phyloP scores from a whole-genome alignment of 2,329 filamentous ascomycete genomes.

The Fusarium begoniae region DNA sequence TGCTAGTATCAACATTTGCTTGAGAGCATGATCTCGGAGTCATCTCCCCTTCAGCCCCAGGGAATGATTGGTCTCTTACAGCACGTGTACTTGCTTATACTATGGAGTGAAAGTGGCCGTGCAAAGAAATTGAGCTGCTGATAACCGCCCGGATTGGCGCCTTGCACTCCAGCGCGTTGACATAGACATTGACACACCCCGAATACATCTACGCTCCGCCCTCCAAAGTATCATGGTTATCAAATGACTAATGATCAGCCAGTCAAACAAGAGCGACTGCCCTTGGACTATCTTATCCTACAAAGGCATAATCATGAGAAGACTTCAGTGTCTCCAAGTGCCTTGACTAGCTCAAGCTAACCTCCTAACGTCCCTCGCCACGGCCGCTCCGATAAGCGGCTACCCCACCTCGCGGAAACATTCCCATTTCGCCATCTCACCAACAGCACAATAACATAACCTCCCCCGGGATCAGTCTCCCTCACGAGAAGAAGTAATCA shows the following conservation, averaged over 20 bases:
- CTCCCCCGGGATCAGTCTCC: conserved; percentile 5
- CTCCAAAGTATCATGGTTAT: background rate
- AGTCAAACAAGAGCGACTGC: background rate
- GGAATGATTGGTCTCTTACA: background rate
- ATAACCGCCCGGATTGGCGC: background rate
- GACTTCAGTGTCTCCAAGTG: background rate
- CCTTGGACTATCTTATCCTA: background rate
- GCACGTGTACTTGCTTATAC: fast-evolving
- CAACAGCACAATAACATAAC: conserved; percentile 20
- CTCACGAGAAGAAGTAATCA: background rate
- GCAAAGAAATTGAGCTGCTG: no score
- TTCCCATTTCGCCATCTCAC: conserved; percentile 17
- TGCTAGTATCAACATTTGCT: background rate
- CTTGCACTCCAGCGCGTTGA: background rate
- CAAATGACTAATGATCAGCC: no score
- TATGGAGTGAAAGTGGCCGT: background rate
- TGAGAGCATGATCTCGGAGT: background rate
- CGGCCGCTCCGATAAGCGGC: background rate
- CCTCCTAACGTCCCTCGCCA: background rate
- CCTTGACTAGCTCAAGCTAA: background rate
- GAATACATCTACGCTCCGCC: background rate
- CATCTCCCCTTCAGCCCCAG: background rate
- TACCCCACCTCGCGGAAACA: conserved; percentile 30
- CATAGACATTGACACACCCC: background rate
- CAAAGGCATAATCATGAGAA: background rate